A percentile compares a stretch with the other conserved stretches of the same genome.
phyloP scores from a whole-genome alignment of 2,329 filamentous ascomycete species.

The Incumbomyces delicatus region DNA sequence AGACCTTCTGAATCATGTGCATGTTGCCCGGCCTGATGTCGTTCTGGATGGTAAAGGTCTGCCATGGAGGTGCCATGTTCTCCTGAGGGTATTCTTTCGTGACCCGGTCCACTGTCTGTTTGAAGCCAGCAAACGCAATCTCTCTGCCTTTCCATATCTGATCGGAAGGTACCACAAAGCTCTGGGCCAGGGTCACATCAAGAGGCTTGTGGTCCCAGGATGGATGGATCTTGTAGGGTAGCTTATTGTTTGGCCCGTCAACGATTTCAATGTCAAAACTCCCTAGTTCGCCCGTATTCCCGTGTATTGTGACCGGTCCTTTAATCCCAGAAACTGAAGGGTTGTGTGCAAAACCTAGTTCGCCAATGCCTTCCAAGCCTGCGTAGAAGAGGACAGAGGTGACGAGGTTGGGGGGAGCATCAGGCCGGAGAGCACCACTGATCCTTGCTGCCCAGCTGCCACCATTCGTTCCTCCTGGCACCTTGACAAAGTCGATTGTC shows the following conservation, averaged over 20 bases:
- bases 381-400: slow-evolving; percentile 76
- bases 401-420: slow-evolving; percentile 56
- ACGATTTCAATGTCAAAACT: slow-evolving; percentile 72
- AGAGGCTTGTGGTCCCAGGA: slow-evolving; percentile 60
- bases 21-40: slow-evolving; percentile 62
- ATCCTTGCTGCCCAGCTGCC: slow-evolving; percentile 89
- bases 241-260: slow-evolving; percentile 55
- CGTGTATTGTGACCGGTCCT: slow-evolving; percentile 58
- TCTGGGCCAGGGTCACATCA: slow-evolving; percentile 66
- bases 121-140: slow-evolving; percentile 55
- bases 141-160: slow-evolving; percentile 75
- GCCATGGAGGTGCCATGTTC: slow-evolving; percentile 69
- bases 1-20: slow-evolving; percentile 84
- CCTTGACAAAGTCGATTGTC: slow-evolving; percentile 86
- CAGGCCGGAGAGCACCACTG: slow-evolving; percentile 66
- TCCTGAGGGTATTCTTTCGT: slow-evolving; percentile 52
- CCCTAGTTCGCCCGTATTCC: slow-evolving; percentile 62
- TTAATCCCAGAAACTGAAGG: slow-evolving; percentile 45
- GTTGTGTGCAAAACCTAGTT: slow-evolving; percentile 50
- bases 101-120: slow-evolving; percentile 52
- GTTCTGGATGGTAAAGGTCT: slow-evolving; percentile 71
- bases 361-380: slow-evolving; percentile 64
- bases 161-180: slow-evolving; percentile 55
- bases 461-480: slow-evolving; percentile 73
- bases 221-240: slow-evolving; percentile 50